Conservation (phyloP, 2,329 filamentous ascomycete species). For the Colletotrichum liaoningense region DNA sequence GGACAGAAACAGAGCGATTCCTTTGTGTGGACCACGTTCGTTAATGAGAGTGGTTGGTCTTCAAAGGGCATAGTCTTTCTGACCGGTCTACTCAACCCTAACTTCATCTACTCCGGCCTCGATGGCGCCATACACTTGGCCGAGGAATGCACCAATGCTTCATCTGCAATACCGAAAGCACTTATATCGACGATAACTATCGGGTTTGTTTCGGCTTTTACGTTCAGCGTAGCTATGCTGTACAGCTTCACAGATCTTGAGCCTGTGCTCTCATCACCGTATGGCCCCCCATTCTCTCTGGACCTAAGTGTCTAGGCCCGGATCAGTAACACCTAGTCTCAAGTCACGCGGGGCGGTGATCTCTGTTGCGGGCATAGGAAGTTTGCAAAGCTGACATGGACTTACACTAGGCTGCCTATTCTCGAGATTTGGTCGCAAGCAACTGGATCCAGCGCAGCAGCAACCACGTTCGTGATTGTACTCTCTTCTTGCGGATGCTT, state of each 20-base stretch:
- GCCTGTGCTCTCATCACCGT: constrained; percentile 25
- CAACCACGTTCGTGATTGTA: constrained; percentile 6
- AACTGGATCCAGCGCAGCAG: not conserved
- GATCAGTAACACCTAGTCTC: too few relatives aligned
- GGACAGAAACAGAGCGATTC: not conserved
- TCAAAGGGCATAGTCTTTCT: constrained; percentile 47
- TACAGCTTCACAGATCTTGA: constrained; percentile 40
- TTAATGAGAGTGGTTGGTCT: constrained; percentile 44
- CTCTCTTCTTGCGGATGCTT: constrained; percentile 18
- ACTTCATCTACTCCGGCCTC: constrained; percentile 50
- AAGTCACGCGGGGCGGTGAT: too few relatives aligned
- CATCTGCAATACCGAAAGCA: constrained; percentile 45
- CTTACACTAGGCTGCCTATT: not conserved
- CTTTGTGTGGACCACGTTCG: constrained; percentile 46
- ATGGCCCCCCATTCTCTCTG: not conserved
- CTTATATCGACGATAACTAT: constrained; percentile 46
- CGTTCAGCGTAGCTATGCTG: constrained; percentile 45
- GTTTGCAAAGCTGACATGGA: not conserved
- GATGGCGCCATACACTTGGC: constrained; percentile 51
- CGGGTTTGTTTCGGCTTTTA: constrained; percentile 46
- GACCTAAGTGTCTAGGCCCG: too few relatives aligned
- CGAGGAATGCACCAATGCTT: constrained; percentile 48
- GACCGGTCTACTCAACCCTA: constrained; percentile 50
- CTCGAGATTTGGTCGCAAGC: constrained; percentile 30
- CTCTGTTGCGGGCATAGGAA: too few relatives aligned